Evolutionary conservation across 2,329 filamentous ascomycete species (phyloP), one percentile per base, ranked within the genome.

Genomic region (Stachybotrys chlorohalonatus): DNA sequence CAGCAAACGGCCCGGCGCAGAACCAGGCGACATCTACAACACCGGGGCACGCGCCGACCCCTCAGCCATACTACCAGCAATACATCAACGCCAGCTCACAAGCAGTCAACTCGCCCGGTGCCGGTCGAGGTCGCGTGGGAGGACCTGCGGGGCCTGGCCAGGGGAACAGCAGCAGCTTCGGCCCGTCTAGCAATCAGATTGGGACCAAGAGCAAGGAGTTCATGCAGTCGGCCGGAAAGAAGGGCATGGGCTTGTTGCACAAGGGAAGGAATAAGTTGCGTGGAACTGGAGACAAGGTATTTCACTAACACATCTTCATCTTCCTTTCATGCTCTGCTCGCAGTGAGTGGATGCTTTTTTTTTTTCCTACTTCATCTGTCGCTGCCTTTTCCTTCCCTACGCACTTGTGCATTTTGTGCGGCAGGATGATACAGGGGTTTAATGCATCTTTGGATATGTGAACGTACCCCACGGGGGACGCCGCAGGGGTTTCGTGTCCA

Each of bases 121-220:
- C 64, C 58, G 68, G 62, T 57, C 73, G 71, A 57, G 71, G 66
- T 55, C 68, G 70, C 36, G 57, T 70, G 15, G 70, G 63, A 36
- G 63, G 68, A 17, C 56, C 70, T 39, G 59, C 64, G 7, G 71
- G 73, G 47, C 64, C 73, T 17, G 67, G 70, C 49, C 72, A 75
- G 54, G 72, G 73, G 51, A 65, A 70, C 32, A 63, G 70, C 51
- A 74, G 73, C 64, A 70, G 74, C 42, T 78, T 82, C 60, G 77
- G 76, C 47, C 74, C 78, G 56, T 82, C 82, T 51, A 73, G 80
- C 57, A 76, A 81, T 59, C 83, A 87, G 64, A 82, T 92, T 68
- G 87, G 90, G 62, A 81, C 85, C 46, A 93, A 92, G 75, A 86
- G 92, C 68, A 96, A 96, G 74, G 91, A 95, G 64, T 75, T 96